Base-by-base conservation (phyloP, 73 alveolate genomes). In the Tetrahymena malaccensis region DNA sequence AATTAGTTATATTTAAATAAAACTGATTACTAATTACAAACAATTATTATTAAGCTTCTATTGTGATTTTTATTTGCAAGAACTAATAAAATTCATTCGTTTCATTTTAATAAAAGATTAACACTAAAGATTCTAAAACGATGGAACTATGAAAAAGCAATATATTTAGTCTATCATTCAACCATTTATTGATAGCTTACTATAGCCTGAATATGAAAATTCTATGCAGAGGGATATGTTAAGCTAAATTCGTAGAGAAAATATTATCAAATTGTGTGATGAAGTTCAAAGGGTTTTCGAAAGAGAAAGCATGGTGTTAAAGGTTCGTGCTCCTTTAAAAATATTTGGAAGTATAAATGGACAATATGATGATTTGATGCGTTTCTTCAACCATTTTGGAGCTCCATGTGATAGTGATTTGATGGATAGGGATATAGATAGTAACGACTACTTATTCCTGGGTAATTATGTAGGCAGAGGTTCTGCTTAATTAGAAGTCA, bases 281-380 rank as follows among this genome's bases (percentile, higher is more conserved):
- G 97, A 96, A 56, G 96, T 93, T 21, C 43, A 96, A 85, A 70
- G 93, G 84, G 55, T 96, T 34, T 43, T 96, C n/a, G 96, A 96
- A 43, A 58, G 93, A 16, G 96, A 95, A 89, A 70, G 44, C 3
- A 94, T 94, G 33, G 96, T 56, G 0, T 94, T 94, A 43, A 83
- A 85, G 22, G 34, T 57, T 19, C 44, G 96, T 40, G 55, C 84
- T 27, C 96, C 96, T 35, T 95, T 85, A 1, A 97, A 98, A 97
- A 99, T 99, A 38, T 99, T 98, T 94, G 99, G 99, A 33, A 99
- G 99, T 97, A 97, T 99, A 44, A 99, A 99, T 94, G 99, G 99
- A 21, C 99, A 99, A 96, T 99, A 97, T 96, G 97, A 97, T 55
- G 99, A 99, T 97, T 96, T 99, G 58, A 99, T 99, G 99, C 97